Percentiles rank a stretch among this genome's conserved stretches.
Conservation (phyloP, 2,329 filamentous ascomycete species). For the Aspergillus calidoustus region DNA sequence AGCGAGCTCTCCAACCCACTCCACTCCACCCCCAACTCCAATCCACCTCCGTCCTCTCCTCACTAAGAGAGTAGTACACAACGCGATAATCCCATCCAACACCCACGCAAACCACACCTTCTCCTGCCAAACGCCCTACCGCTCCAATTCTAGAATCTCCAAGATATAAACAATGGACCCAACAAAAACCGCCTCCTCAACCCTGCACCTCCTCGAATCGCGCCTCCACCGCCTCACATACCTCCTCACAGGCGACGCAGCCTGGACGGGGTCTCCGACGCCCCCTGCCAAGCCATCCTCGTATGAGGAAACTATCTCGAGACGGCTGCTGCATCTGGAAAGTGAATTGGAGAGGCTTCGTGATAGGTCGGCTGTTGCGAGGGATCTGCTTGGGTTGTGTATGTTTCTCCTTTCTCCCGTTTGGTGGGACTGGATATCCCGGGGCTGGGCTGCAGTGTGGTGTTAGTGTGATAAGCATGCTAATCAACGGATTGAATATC, state of each 20-base stretch:
- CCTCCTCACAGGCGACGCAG: slow-evolving; percentile 47
- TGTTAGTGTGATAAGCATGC: background rate
- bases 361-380: slow-evolving; percentile 42
- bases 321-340: slow-evolving; percentile 45
- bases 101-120: too few relatives aligned
- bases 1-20: background rate
- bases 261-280: slow-evolving; percentile 46
- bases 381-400: slow-evolving; percentile 51
- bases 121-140: too few relatives aligned
- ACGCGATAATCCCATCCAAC: too few relatives aligned
- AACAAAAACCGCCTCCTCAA: slow-evolving; percentile 43
- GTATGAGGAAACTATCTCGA: slow-evolving; percentile 44
- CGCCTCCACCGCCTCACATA: slow-evolving; percentile 51
- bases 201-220: slow-evolving; percentile 49
- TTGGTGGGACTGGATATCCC: too few relatives aligned
- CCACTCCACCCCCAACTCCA: background rate
- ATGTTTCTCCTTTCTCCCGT: slow-evolving; percentile 4
- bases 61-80: background rate
- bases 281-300: slow-evolving; percentile 39
- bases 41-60: background rate
- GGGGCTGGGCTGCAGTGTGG: too few relatives aligned
- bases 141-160: background rate
- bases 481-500: slow-evolving; percentile 12
- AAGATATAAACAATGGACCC: background rate
- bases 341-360: slow-evolving; percentile 44